Evolutionary conservation across 768 basidiomycete genomes (phyloP).

Genomic region (Hygrocybe coccinea): DNA sequence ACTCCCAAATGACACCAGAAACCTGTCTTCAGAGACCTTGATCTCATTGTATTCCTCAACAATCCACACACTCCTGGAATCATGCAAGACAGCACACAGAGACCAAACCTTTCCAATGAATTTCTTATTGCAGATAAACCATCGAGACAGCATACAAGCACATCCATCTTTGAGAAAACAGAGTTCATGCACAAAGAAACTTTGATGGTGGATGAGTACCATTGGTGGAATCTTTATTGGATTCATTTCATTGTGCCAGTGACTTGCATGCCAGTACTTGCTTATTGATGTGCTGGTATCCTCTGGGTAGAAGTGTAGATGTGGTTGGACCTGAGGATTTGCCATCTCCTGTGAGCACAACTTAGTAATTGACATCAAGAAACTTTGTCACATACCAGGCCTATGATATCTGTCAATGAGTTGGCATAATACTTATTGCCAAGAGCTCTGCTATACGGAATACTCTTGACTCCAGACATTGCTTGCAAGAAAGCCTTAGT

Average conservation of each 20-base stretch:
- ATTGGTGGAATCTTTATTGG: constrained; percentile 18
- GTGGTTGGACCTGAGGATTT: constrained; percentile 30
- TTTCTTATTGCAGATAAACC: constrained; percentile 16
- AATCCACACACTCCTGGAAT: constrained; percentile 17
- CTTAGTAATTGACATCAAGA: not conserved
- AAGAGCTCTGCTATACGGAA: constrained; percentile 26
- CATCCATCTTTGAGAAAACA: constrained; percentile 13
- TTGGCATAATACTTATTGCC: constrained; percentile 33
- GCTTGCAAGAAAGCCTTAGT: constrained; percentile 18
- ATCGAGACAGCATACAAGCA: constrained; percentile 23
- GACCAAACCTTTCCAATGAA: constrained; percentile 21
- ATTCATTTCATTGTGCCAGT: constrained; percentile 28
- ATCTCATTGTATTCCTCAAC: constrained; percentile 11
- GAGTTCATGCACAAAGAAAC: constrained; percentile 30
- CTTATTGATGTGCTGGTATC: constrained; percentile 21
- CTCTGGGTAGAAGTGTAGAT: constrained; percentile 33
- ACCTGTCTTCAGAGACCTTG: constrained; percentile 6
- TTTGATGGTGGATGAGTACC: constrained; percentile 16
- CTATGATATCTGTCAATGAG: constrained; percentile 25
- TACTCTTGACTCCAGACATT: constrained; percentile 26
- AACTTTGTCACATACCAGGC: constrained; percentile 21
- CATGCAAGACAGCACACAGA: constrained; percentile 1
- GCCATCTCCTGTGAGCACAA: constrained; percentile 31
- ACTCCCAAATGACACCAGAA: constrained; percentile 3
- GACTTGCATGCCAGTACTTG: constrained; percentile 21